phyloP scores from a whole-genome alignment of 805 yeast species.

The Lachancea dasiensis region DNA sequence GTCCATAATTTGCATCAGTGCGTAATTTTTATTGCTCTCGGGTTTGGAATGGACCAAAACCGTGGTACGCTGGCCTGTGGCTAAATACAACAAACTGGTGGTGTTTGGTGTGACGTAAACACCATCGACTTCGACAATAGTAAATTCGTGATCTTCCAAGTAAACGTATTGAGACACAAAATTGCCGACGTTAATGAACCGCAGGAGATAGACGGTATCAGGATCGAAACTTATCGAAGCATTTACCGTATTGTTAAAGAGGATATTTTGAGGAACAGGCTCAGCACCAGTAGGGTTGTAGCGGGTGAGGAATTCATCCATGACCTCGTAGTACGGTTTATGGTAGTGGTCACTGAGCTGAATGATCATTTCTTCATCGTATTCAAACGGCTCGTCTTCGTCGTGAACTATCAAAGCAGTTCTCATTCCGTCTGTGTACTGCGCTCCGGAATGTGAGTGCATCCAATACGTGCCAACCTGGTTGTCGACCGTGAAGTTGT shows the following conservation, averaged over 20 bases:
- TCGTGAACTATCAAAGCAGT: constrained; percentile 65
- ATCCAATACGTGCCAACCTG: constrained; percentile 83
- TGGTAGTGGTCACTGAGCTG: constrained; percentile 64
- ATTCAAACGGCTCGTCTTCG: constrained; percentile 45
- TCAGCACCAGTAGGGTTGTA: constrained; percentile 84
- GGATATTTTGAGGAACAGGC: constrained; percentile 63
- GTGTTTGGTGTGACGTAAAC: constrained; percentile 53
- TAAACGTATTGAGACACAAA: constrained; percentile 68
- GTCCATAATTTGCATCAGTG: constrained; percentile 59
- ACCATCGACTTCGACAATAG: constrained; percentile 73
- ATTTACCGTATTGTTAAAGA: constrained; percentile 61
- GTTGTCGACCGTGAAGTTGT: constrained; percentile 61
- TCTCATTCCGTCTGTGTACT: constrained; percentile 73
- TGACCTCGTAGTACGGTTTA: constrained; percentile 41
- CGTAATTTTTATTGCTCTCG: constrained; percentile 42
- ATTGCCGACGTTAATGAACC: constrained; percentile 62
- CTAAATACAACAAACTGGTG: constrained; percentile 51
- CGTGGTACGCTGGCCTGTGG: constrained; percentile 80
- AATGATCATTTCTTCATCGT: constrained; percentile 55
- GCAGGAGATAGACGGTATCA: constrained; percentile 55
- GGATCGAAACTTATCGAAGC: constrained; percentile 50
- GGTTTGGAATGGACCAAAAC: constrained; percentile 56
- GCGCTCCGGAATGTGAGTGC: constrained; percentile 73
- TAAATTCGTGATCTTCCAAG: constrained; percentile 65
- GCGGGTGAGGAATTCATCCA: constrained; percentile 46